Evolutionary conservation across 2,329 filamentous ascomycete species (phyloP).

Genomic region (Canariomyces notabilis): DNA sequence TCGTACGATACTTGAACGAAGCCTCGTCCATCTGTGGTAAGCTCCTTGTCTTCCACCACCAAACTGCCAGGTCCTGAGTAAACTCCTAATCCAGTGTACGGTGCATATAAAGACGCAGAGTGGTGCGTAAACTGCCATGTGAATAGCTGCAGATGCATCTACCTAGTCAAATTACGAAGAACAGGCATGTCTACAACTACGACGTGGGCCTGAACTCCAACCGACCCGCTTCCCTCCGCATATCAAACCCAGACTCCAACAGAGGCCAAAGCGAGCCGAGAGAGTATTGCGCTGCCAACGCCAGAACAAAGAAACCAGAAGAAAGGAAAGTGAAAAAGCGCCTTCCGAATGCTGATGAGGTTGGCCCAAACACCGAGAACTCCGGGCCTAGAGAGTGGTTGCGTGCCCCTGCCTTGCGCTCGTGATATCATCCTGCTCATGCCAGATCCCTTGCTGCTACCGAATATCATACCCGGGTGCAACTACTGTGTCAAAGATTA

Average conservation of each 20-base stretch:
- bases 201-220: slow-evolving; percentile 12
- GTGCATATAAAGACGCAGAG: too few species aligned
- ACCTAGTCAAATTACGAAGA: background rate
- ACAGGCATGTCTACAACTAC: background rate
- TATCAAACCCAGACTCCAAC: slow-evolving; percentile 2
- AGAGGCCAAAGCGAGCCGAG: background rate
- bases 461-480: slow-evolving; percentile 9
- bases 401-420: background rate
- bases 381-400: background rate
- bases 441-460: too few species aligned
- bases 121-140: too few species aligned
- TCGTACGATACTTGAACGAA: too few species aligned
- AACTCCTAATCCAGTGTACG: too few species aligned
- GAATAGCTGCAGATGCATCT: background rate
- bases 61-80: too few species aligned
- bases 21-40: too few species aligned
- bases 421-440: background rate
- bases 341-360: slow-evolving; percentile 14
- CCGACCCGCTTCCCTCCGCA: background rate
- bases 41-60: too few species aligned
- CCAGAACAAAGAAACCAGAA: too few species aligned
- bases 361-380: slow-evolving; percentile 15
- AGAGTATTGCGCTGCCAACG: slow-evolving; percentile 7
- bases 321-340: slow-evolving; percentile 5
- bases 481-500: too few species aligned